Conservation (phyloP, 1,139 yeast genomes). For the Blastobotrys malaysiensis region DNA sequence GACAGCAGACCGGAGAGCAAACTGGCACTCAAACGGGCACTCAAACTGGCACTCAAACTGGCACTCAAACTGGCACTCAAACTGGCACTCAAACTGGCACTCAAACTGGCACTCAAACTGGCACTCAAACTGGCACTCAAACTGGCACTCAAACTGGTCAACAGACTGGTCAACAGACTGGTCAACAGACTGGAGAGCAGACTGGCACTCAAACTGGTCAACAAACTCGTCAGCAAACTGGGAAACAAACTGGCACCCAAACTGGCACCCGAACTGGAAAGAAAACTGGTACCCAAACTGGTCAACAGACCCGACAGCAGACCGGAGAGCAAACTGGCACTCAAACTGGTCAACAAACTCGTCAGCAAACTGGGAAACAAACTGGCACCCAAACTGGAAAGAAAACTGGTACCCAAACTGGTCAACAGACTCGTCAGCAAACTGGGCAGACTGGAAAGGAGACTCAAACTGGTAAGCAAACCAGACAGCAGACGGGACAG, state of each 20-base stretch:
- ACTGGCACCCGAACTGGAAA: too few relatives aligned
- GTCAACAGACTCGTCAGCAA: background rate
- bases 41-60: background rate
- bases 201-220: background rate
- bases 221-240: background rate
- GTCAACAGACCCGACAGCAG: too few relatives aligned
- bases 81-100: too few relatives aligned
- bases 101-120: too few relatives aligned
- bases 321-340: background rate
- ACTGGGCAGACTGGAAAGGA: background rate
- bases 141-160: background rate
- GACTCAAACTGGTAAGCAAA: background rate
- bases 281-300: too few relatives aligned
- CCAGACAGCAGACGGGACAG: too few relatives aligned
- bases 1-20: background rate
- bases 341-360: too few relatives aligned
- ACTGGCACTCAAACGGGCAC: background rate
- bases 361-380: too few relatives aligned
- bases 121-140: background rate
- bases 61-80: background rate
- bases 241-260: background rate
- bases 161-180: background rate
- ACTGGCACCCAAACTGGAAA: background rate
- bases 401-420: background rate
- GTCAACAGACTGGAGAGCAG: background rate